phyloP scores from a whole-genome alignment of 1,139 yeast genomes.

The Saccharomyces hybrid region DNA sequence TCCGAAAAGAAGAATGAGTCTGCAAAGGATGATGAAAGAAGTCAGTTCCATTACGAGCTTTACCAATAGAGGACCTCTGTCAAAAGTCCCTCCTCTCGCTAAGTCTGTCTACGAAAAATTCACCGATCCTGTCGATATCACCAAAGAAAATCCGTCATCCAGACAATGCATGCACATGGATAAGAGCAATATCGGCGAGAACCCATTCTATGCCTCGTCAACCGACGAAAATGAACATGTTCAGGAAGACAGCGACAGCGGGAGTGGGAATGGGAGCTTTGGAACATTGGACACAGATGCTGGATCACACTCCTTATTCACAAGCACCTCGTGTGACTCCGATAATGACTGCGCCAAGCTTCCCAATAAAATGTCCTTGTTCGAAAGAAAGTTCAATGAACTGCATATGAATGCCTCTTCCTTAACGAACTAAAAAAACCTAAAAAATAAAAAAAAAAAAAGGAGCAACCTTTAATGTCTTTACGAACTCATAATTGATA shows the following conservation, averaged over 20 bases:
- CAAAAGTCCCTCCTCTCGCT: background rate
- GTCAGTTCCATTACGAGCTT: conserved; percentile 1
- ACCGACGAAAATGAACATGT: background rate
- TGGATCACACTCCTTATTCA: background rate
- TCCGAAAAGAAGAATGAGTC: conserved; percentile 58
- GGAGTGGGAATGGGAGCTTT: background rate
- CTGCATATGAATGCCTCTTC: background rate
- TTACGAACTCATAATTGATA: background rate
- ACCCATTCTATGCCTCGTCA: background rate
- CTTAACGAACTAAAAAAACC: background rate
- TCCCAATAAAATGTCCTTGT: background rate
- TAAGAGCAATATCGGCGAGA: background rate
- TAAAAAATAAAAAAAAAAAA: too few species aligned
- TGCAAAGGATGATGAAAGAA: conserved; percentile 38
- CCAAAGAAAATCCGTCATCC: background rate
- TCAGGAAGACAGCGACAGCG: background rate
- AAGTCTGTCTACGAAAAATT: background rate
- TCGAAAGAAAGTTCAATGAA: background rate
- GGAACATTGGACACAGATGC: background rate
- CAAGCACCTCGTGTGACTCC: background rate
- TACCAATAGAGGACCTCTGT: conserved; percentile 1
- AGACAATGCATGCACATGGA: background rate
- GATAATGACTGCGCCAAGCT: background rate
- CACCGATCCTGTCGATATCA: background rate
- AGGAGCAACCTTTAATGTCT: too few species aligned